Evolutionary conservation across 495 filamentous ascomycete genomes (phyloP).

Genomic region (Hypomontagnella monticulosa): DNA sequence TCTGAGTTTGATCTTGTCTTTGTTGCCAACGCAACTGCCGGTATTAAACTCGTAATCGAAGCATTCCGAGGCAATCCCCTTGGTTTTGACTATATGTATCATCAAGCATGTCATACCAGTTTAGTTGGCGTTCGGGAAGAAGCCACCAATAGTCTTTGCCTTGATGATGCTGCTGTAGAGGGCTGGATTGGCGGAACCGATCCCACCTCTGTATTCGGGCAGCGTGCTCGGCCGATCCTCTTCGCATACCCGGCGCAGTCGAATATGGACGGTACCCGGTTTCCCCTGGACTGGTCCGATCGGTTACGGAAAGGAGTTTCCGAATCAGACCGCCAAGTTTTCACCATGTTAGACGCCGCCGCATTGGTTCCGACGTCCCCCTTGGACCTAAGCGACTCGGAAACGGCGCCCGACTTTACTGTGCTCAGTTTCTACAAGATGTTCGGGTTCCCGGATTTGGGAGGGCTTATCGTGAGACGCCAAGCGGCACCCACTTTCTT

Average conservation of each 20-base stretch:
- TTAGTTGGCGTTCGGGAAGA: constrained; percentile 83
- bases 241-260: constrained; percentile 93
- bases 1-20: constrained; percentile 89
- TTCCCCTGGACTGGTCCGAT: constrained; percentile 75
- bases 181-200: constrained; percentile 63
- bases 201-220: constrained; percentile 25
- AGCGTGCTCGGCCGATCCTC: constrained; percentile 52
- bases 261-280: constrained; percentile 87
- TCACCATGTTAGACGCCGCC: constrained; percentile 91
- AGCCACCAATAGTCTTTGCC: constrained; percentile 70
- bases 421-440: constrained; percentile 96
- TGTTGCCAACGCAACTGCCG: constrained; percentile 91
- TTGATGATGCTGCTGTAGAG: constrained; percentile 74
- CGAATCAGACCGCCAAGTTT: constrained; percentile 50
- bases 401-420: constrained; percentile 81
- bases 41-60: constrained; percentile 85
- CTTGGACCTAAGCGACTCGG: constrained; percentile 71
- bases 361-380: constrained; percentile 80
- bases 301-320: constrained; percentile 54
- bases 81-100: constrained; percentile 86
- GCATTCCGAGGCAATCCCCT: constrained; percentile 68
- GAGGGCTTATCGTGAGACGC: constrained; percentile 85
- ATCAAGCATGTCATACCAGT: constrained; percentile 88
- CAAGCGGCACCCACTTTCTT: constrained; percentile 69
- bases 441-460: constrained; percentile 93